Conservation (phyloP, 441 rosid species). For the Aleurites moluccanus region DNA sequence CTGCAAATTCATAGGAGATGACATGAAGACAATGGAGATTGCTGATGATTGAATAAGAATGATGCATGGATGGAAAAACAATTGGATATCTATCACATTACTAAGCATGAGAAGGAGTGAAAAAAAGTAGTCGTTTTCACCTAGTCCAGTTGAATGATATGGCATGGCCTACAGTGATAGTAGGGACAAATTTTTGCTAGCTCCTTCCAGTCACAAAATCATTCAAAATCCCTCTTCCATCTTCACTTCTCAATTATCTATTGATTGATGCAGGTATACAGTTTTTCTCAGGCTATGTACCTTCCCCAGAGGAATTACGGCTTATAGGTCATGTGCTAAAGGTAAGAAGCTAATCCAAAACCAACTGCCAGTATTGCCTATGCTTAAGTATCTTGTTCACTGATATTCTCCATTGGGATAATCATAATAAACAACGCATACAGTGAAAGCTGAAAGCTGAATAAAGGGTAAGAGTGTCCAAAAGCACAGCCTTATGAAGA, state of each 20-base stretch:
- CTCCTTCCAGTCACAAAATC: neutral
- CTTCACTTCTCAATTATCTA: neutral
- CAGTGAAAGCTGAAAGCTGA: neutral
- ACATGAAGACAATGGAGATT: neutral
- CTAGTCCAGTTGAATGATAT: neutral
- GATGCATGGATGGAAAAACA: neutral
- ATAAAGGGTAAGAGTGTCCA: neutral
- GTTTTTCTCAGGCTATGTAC: neutral
- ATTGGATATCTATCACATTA: neutral
- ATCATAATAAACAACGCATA: neutral
- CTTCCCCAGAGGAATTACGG: neutral
- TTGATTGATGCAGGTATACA: neutral
- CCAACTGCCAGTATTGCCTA: neutral
- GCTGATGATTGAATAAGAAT: neutral
- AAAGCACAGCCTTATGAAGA: neutral
- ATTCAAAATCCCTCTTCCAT: neutral
- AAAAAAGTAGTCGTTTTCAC: neutral
- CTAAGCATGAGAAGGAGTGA: neutral
- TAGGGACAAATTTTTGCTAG: neutral
- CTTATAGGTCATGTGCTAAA: neutral
- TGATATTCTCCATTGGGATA: neutral
- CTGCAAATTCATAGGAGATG: conserved; percentile 38
- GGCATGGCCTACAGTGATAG: too few species aligned
- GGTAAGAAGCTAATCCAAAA: neutral
- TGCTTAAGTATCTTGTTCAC: neutral